A percentile compares a stretch with the other conserved stretches of the same genome.
phyloP scores from a whole-genome alignment of 345 rosid genomes.

The Euphorbia lathyris region DNA sequence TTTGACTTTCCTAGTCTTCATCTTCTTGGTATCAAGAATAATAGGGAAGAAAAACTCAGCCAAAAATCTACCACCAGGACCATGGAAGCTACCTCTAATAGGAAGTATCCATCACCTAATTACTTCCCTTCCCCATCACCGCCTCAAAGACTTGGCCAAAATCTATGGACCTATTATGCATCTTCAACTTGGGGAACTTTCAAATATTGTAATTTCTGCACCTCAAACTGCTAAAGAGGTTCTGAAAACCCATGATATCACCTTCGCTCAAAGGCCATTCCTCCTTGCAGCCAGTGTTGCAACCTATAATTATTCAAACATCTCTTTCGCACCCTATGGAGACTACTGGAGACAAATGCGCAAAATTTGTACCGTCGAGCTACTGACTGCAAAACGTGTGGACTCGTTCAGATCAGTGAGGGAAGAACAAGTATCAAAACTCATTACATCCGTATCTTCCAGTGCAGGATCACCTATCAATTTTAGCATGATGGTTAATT shows the following conservation, averaged over 20 bases:
- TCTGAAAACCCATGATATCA: background rate
- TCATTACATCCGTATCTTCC: background rate
- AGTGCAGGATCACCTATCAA: background rate
- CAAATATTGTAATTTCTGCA: no score
- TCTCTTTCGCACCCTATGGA: conserved; percentile 4
- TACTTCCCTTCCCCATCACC: no score
- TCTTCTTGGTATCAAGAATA: no score
- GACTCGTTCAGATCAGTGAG: background rate
- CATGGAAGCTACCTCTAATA: no score
- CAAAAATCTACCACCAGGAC: no score
- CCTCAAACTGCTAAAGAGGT: no score
- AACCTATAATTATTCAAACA: background rate
- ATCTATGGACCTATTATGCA: no score
- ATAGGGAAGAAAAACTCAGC: no score
- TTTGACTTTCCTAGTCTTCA: no score
- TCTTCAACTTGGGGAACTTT: no score
- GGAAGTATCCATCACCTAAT: no score
- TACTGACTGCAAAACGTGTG: conserved; percentile 6
- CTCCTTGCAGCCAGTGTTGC: background rate
- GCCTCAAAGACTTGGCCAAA: no score
- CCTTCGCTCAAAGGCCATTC: conserved; percentile 12
- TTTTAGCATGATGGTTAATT: conserved; percentile 3
- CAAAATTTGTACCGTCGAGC: conserved; percentile 4
- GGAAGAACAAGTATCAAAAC: background rate
- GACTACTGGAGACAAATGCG: conserved; percentile 13